Evolutionary conservation across 345 rosid genomes (phyloP).

Genomic region (Boechera stricta): DNA sequence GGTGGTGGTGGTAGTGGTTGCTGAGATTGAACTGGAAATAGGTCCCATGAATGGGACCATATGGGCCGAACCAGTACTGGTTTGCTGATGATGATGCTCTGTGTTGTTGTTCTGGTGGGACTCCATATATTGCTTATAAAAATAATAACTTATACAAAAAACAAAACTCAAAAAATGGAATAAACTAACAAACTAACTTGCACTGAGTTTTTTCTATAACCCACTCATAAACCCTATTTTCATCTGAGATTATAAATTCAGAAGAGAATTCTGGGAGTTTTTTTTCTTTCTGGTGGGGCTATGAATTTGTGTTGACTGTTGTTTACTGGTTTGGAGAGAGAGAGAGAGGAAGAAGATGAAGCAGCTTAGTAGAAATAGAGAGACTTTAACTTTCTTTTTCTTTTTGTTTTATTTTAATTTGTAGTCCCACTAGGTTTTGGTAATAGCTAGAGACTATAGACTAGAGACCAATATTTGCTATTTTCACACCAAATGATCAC

Average conservation of each 20-base stretch:
- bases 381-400: not conserved
- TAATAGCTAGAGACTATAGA: no score
- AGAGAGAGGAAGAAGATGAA: slow-evolving; percentile 6
- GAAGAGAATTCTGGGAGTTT: not conserved
- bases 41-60: slow-evolving; percentile 62
- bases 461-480: slow-evolving; percentile 9
- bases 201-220: slow-evolving; percentile 5
- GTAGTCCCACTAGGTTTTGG: slow-evolving; percentile 26
- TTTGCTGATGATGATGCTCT: slow-evolving; percentile 29
- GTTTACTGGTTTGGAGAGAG: slow-evolving; percentile 10
- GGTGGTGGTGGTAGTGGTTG: slow-evolving; percentile 11
- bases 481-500: not conserved
- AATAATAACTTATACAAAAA: not conserved
- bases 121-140: slow-evolving; percentile 8
- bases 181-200: slow-evolving; percentile 19
- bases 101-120: slow-evolving; percentile 33
- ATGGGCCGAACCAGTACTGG: slow-evolving; percentile 24
- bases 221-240: not conserved
- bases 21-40: slow-evolving; percentile 45
- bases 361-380: not conserved
- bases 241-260: not conserved
- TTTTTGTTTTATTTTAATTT: not conserved
- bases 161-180: not conserved
- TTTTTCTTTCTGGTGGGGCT: slow-evolving; percentile 14
- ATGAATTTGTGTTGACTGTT: slow-evolving; percentile 34